These are phyloP conservation scores for Capsella rubella DNA, from an alignment of 441 rosid genomes.

Conservation along the genomic window DNA sequence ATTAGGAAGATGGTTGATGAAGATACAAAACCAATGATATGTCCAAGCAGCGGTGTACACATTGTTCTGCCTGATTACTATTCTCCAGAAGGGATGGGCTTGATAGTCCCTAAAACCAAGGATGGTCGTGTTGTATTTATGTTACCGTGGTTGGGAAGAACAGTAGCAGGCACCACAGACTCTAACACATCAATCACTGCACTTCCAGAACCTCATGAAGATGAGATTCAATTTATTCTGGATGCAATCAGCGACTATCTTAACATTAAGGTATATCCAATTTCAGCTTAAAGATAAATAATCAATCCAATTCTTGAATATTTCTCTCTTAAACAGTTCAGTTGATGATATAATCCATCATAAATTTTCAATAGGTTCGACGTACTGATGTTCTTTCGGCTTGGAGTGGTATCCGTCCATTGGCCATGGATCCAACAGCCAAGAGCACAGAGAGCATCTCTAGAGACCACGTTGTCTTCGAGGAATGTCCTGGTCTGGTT, in stretches of 20 bases:
- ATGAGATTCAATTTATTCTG: constrained; percentile 94
- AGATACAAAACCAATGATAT: constrained; percentile 76
- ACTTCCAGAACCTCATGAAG: constrained; percentile 97
- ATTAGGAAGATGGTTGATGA: constrained; percentile 80
- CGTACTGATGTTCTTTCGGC: constrained; percentile 98
- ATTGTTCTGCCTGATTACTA: constrained; percentile 93
- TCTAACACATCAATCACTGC: constrained; percentile 79
- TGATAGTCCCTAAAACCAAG: constrained; percentile 98
- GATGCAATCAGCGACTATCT: constrained; percentile 95
- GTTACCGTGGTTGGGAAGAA: constrained; percentile 99
- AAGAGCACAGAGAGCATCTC: constrained; percentile 94
- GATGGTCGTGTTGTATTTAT: constrained; percentile 97
- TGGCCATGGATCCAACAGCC: constrained; percentile 86
- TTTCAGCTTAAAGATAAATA: constrained; percentile 15
- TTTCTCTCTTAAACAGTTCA: neutral
- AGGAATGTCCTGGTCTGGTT: constrained; percentile 90
- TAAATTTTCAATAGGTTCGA: constrained; percentile 61
- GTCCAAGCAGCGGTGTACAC: constrained; percentile 97
- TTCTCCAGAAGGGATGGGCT: constrained; percentile 98
- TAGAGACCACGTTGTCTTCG: constrained; percentile 89
- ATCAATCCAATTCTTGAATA: neutral
- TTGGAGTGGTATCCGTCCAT: constrained; percentile 98
- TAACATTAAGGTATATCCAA: constrained; percentile 65
- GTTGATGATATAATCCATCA: constrained; percentile 1
- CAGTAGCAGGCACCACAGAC: constrained; percentile 96